Percentiles rank a stretch among this genome's conserved stretches.
Conservation (phyloP, 176 grass and related monocot genomes). For the Thalia dealbata region DNA sequence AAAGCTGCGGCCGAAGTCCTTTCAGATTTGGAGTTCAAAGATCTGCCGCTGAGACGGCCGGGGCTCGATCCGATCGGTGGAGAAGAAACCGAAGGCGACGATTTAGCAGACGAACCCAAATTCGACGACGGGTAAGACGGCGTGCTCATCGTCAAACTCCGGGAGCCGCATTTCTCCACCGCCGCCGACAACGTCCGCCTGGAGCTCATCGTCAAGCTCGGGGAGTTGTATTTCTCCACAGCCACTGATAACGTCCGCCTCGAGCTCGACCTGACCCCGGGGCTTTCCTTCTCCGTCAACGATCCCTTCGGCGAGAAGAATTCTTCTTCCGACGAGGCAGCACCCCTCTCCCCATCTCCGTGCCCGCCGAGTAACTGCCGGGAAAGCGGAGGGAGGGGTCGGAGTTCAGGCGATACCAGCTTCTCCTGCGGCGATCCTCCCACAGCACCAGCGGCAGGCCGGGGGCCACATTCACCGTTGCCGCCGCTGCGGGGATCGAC, state of each 20-base stretch:
- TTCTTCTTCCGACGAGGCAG: constrained; percentile 7
- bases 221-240: not conserved
- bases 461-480: not conserved
- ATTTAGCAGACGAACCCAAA: constrained; percentile 21
- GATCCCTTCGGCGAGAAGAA: not conserved
- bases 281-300: not conserved
- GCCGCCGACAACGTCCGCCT: not conserved
- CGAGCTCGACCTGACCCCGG: not conserved
- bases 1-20: not conserved
- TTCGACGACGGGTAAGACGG: constrained; percentile 12
- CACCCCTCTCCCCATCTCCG: constrained; percentile 1
- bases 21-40: constrained; percentile 7
- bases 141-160: constrained; percentile 11
- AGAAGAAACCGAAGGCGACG: constrained; percentile 20
- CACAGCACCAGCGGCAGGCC: not conserved
- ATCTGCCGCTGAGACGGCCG: not conserved
- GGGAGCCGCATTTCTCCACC: constrained; percentile 5
- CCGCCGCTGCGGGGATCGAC: not conserved
- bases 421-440: not conserved
- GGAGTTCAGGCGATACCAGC: constrained; percentile 12
- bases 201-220: constrained; percentile 14
- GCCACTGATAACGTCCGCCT: constrained; percentile 19
- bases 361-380: not conserved
- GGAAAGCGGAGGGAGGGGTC: not conserved
- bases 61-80: not conserved